phyloP scores from a whole-genome alignment of 164 flowering plant species.

The Paratinospora sagittata region DNA sequence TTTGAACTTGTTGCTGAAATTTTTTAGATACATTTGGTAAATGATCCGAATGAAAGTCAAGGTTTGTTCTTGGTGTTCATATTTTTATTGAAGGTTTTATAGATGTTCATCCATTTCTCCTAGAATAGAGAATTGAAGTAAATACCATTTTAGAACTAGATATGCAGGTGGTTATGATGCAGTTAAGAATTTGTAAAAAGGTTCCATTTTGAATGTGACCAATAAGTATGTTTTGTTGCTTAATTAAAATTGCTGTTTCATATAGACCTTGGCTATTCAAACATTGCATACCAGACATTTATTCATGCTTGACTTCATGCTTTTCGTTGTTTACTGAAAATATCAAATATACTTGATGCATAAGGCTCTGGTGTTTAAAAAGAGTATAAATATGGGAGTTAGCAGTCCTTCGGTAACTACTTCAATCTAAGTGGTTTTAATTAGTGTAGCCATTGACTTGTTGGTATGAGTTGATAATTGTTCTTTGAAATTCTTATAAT shows the following conservation, averaged over 20 bases:
- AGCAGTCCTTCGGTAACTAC: background rate
- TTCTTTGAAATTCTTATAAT: conserved; percentile 5
- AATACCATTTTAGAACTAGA: background rate
- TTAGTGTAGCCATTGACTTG: background rate
- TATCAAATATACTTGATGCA: background rate
- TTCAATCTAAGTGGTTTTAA: conserved; percentile 2
- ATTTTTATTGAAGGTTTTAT: no score
- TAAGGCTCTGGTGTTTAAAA: background rate
- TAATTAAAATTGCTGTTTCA: background rate
- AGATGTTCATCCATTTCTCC: background rate
- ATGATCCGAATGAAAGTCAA: no score
- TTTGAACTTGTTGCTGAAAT: no score
- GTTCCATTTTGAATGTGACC: background rate
- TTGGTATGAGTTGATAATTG: background rate
- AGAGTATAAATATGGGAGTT: background rate
- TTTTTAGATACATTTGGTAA: no score
- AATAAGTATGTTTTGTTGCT: background rate
- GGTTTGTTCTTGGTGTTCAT: no score
- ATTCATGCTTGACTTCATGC: background rate
- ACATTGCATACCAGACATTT: background rate
- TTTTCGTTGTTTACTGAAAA: background rate
- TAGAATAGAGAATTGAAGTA: background rate
- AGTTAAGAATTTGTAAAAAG: background rate
- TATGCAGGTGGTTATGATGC: background rate
- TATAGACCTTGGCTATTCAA: background rate